Conservation (phyloP, 768 basidiomycete genomes). For the Xanthoconium purpureum region DNA sequence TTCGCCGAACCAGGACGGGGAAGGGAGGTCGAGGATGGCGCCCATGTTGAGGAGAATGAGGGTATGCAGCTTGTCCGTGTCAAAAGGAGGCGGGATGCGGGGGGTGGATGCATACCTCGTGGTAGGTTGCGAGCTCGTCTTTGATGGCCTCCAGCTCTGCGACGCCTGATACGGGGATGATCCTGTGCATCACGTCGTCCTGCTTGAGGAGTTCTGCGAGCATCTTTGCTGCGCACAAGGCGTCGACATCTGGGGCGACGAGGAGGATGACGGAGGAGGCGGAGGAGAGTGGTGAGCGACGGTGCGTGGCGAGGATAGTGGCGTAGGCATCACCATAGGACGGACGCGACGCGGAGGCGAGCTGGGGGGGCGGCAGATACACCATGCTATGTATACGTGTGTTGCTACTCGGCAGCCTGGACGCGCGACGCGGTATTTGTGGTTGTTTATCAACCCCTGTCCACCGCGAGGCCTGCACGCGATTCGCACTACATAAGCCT, state of each 20-base stretch:
- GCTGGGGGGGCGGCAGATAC: slow-evolving; percentile 69
- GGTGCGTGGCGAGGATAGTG: slow-evolving; percentile 65
- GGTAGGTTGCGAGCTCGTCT: slow-evolving; percentile 60
- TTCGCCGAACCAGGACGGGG: slow-evolving; percentile 72
- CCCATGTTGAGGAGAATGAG: slow-evolving; percentile 93
- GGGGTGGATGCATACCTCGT: slow-evolving; percentile 52
- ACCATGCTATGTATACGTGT: slow-evolving; percentile 42
- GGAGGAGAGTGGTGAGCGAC: slow-evolving; percentile 70
- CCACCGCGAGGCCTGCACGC: slow-evolving; percentile 19
- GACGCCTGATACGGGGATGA: slow-evolving; percentile 86
- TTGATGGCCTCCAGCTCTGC: slow-evolving; percentile 66
- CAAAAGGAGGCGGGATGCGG: neutral
- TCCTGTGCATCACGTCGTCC: slow-evolving; percentile 89
- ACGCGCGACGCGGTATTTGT: slow-evolving; percentile 11
- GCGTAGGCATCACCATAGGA: slow-evolving; percentile 76
- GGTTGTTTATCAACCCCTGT: slow-evolving; percentile 4
- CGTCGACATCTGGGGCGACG: slow-evolving; percentile 89
- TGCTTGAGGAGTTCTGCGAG: slow-evolving; percentile 85
- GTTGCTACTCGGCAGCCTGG: no score
- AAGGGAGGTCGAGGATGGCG: slow-evolving; percentile 77
- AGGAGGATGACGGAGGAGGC: slow-evolving; percentile 84
- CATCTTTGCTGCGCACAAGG: slow-evolving; percentile 87
- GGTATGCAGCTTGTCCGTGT: slow-evolving; percentile 64
- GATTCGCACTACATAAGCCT: slow-evolving; percentile 28
- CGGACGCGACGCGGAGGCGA: slow-evolving; percentile 51